Evolutionary conservation across 1,139 yeast species (phyloP), one percentile per base, ranked within the genome.

Genomic region (Hansenula lynferdii): DNA sequence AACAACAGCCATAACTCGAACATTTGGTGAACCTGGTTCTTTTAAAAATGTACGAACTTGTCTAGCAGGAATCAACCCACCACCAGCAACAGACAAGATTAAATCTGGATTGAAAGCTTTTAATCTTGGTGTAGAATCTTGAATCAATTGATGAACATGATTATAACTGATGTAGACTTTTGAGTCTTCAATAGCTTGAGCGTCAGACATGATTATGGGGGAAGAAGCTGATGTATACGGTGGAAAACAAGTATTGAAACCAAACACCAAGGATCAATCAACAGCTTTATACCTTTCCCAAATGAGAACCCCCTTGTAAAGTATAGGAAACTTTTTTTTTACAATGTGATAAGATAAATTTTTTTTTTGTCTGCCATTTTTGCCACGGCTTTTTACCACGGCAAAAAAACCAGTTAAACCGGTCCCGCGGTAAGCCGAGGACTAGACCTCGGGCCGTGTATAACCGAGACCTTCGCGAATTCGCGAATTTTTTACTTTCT

Each of bases 11-110:
- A 86, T 92, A 56, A 90, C 87, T 51, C 95, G 85, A 45, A 89
- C 85, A 61, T 87, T 89, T 53, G 92, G 89, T 48, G 84, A 75
- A 42, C 95, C 95, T 39, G 84, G 85, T 48, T 80, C 81, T 64
- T 87, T 89, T 55, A 90, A 70, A 65, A 90, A 90, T 1, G 97
- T 81, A 62, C 97, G 78, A 54, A 90, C 75, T 67, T 90, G 90
- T 60, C 97, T 78, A 22, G 97, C 97, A 15, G 97, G 97, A 45
- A 90, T 90, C 64, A 90, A 85, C 6, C 97, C 97, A 54, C 97
- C 96, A 47, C 96, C 96, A 56, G 75, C 76, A 56, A 90, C 86
- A 53, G 97, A 97, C 45, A 90, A 81, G 65, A 90, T 87, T 49
- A 87, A 71, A 62, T 85, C 92, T 22, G 96, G 96, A 32, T 64